Percentiles rank a stretch among this genome's conserved stretches.
phyloP scores from a whole-genome alignment of 345 rosid genomes.

The Dovyalis caffra region DNA sequence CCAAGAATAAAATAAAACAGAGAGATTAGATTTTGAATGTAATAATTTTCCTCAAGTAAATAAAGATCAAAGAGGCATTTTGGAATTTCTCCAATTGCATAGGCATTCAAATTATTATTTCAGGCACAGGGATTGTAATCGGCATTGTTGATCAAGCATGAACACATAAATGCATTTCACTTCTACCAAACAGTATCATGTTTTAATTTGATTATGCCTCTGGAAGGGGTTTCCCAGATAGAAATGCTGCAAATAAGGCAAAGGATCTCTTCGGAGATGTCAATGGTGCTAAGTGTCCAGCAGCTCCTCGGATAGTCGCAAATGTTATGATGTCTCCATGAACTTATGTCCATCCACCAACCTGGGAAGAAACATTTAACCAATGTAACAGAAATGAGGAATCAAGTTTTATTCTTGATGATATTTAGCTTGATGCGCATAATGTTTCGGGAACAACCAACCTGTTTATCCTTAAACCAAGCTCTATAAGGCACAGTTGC shows the following conservation, averaged over 20 bases:
- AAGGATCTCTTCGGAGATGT: constrained; percentile 12
- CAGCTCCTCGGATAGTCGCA: constrained; percentile 19
- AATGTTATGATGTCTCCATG: not conserved
- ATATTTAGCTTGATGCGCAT: too few relatives aligned
- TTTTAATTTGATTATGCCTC: not conserved
- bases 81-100: too few relatives aligned
- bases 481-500: constrained; percentile 2
- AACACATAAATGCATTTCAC: too few relatives aligned
- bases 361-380: not conserved
- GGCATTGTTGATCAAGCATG: too few relatives aligned
- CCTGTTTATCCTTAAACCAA: constrained; percentile 12
- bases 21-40: too few relatives aligned
- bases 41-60: too few relatives aligned
- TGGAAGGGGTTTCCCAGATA: not conserved
- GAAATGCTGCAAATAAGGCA: constrained; percentile 11
- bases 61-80: too few relatives aligned
- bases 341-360: constrained; percentile 18
- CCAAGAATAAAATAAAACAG: too few relatives aligned
- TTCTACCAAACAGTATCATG: too few relatives aligned
- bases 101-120: too few relatives aligned
- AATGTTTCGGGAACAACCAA: too few relatives aligned
- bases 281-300: constrained; percentile 5
- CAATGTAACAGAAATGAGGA: not conserved
- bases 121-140: too few relatives aligned
- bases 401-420: not conserved